Evolutionary conservation across 2,329 filamentous ascomycete genomes (phyloP), one percentile per base, ranked within the genome.

Genomic region (Sarocladium kiliense): DNA sequence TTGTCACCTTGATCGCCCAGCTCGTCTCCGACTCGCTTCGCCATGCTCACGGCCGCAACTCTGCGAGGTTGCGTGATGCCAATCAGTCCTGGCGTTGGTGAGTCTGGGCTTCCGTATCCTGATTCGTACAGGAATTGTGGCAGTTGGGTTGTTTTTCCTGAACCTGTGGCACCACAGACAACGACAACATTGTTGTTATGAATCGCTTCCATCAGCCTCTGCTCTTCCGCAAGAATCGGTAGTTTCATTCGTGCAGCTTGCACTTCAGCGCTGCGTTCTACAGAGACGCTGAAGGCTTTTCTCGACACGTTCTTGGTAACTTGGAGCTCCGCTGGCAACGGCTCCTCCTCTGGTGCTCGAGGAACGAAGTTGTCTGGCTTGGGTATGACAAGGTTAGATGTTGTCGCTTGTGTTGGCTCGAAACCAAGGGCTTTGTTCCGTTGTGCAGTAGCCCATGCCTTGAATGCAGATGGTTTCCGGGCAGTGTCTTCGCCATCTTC

Each of bases 141-240:
- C 9, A 99, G 83, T 69, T 99, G 94, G 0, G 94, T 99, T 0
- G 95, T 99, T 72, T 99, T 99, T 68, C 94, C 94, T 59, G 91
- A 97, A 71, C 94, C 94, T 32, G 95, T 99, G 14, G 91, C 88
- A 71, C 94, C 94, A 73, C 93, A 97, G 7, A 99, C 84, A 11
- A 99, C 88, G 1, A 97, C 89, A 3, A 91, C 85, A 54, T 93
- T 82, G 67, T 97, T 88, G 66, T 93, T 93, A 70, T 97, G 88
- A 50, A 99, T 91, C 1, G 92, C 91, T 71, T 99, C 94, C 92
- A 99, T 97, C 27, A 99, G 92, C 64, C 88, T 91, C 67, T 99
- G 94, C 70, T 99, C 94, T 68, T 97, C 92, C 1, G 89, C 89
- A 1, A 97, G 91, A 1, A 99, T 89, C 0, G 94, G 94, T 16